Conservation (phyloP, 768 basidiomycete genomes). For the Tricholoma matsutake region DNA sequence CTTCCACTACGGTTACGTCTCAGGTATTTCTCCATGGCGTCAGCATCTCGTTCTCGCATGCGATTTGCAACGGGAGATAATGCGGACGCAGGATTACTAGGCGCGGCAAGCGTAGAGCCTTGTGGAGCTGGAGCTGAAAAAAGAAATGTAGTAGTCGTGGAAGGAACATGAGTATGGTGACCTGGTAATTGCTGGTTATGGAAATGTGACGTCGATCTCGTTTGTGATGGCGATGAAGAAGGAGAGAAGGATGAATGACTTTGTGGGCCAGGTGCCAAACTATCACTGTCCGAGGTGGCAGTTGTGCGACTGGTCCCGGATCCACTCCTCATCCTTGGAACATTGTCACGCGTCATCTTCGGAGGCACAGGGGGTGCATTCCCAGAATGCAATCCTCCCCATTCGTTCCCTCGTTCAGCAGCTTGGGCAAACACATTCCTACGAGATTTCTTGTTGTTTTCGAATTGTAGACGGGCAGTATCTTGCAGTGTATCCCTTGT, state of each 20-base stretch:
- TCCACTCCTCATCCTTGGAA: constrained; percentile 69
- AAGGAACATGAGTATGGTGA: constrained; percentile 28
- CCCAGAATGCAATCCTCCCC: constrained; percentile 41
- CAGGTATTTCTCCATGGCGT: constrained; percentile 85
- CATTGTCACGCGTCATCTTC: background rate
- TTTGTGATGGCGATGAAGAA: constrained; percentile 62
- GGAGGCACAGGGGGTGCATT: constrained; percentile 33
- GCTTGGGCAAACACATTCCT: constrained; percentile 72
- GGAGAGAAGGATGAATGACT: constrained; percentile 54
- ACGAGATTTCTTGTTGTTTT: constrained; percentile 74
- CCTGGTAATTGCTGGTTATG: constrained; percentile 24
- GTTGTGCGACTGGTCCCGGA: constrained; percentile 81
- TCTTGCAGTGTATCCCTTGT: constrained; percentile 79
- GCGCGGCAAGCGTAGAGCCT: constrained; percentile 33
- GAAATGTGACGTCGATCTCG: constrained; percentile 44
- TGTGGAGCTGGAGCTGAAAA: constrained; percentile 31
- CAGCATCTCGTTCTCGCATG: constrained; percentile 81
- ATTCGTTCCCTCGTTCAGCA: constrained; percentile 63
- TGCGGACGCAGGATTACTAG: constrained; percentile 39
- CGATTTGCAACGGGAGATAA: constrained; percentile 78
- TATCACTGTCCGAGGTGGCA: constrained; percentile 65
- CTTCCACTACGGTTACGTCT: constrained; percentile 81
- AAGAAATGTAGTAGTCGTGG: constrained; percentile 28
- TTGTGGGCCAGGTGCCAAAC: constrained; percentile 36
- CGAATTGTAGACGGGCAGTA: constrained; percentile 74